Percentiles rank a stretch among this genome's conserved stretches.
phyloP scores from a whole-genome alignment of 1,139 yeast species.

The Taphrina betulina region DNA sequence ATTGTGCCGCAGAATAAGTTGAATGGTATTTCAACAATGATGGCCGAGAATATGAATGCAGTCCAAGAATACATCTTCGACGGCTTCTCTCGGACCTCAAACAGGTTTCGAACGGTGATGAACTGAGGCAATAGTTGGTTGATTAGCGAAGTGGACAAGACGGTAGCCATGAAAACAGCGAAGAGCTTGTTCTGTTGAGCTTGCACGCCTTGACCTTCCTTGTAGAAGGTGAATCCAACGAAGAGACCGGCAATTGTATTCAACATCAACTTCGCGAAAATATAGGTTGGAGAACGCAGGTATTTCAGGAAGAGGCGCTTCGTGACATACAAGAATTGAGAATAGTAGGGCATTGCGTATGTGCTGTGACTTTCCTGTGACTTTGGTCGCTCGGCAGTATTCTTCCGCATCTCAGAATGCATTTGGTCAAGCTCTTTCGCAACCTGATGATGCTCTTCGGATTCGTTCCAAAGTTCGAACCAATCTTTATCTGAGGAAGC shows the following conservation, averaged over 20 bases:
- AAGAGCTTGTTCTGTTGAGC: conserved; percentile 46
- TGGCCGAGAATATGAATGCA: conserved; percentile 54
- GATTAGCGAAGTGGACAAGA: conserved; percentile 55
- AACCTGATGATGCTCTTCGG: conserved; percentile 52
- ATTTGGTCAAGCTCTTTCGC: conserved; percentile 40
- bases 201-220: conserved; percentile 42
- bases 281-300: conserved; percentile 52
- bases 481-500: conserved; percentile 64
- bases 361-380: conserved; percentile 4
- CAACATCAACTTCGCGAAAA: conserved; percentile 50
- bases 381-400: conserved; percentile 23
- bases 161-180: conserved; percentile 56
- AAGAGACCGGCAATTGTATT: conserved; percentile 54
- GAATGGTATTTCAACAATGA: conserved; percentile 58
- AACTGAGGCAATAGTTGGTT: conserved; percentile 57
- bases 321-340: conserved; percentile 36
- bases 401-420: conserved; percentile 17
- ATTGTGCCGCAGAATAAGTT: conserved; percentile 54
- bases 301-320: conserved; percentile 44
- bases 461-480: conserved; percentile 62
- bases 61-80: conserved; percentile 70
- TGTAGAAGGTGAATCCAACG: conserved; percentile 55
- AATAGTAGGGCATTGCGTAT: conserved; percentile 38
- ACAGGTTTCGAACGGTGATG: conserved; percentile 52
- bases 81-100: conserved; percentile 62